Evolutionary conservation across 1,284 basidiomycete species (phyloP).

Genomic region (Naganishia albida): DNA sequence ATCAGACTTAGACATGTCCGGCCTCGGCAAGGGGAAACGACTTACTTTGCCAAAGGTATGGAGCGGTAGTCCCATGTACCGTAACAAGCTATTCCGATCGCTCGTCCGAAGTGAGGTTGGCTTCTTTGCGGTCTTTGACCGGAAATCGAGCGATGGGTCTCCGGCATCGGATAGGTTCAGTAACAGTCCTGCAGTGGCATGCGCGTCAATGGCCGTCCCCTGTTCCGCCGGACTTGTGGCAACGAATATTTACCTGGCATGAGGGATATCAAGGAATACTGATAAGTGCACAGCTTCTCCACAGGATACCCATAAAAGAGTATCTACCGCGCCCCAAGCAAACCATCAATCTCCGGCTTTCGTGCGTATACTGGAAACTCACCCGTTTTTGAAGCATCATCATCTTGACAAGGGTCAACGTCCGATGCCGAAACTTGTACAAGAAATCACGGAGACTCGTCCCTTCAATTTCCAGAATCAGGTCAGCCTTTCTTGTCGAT

Average conservation of each 20-base stretch:
- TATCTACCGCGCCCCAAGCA: slow-evolving; percentile 63
- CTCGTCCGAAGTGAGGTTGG: slow-evolving; percentile 83
- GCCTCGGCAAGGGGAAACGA: background rate
- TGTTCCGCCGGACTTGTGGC: too few species aligned
- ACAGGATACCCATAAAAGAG: slow-evolving; percentile 98
- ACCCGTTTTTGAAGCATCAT: slow-evolving; percentile 87
- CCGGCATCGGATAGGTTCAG: slow-evolving; percentile 88
- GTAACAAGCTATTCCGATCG: slow-evolving; percentile 85
- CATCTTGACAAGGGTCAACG: slow-evolving; percentile 90
- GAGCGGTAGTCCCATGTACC: slow-evolving; percentile 86
- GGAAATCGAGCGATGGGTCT: slow-evolving; percentile 75
- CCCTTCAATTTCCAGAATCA: slow-evolving; percentile 56
- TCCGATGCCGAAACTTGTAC: slow-evolving; percentile 89
- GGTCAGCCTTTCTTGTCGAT: too few species aligned
- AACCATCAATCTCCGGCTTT: background rate
- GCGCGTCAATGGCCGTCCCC: too few species aligned
- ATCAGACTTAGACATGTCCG: background rate
- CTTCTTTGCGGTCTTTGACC: slow-evolving; percentile 61
- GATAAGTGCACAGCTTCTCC: slow-evolving; percentile 92
- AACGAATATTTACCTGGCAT: slow-evolving; percentile 65
- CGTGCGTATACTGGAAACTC: slow-evolving; percentile 26
- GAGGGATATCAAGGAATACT: slow-evolving; percentile 89
- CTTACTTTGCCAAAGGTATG: slow-evolving; percentile 88
- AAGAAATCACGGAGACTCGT: slow-evolving; percentile 90
- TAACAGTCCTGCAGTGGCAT: slow-evolving; percentile 66